Conservation (phyloP, 2,329 filamentous ascomycete species). For the Xylariaceae sp. region DNA sequence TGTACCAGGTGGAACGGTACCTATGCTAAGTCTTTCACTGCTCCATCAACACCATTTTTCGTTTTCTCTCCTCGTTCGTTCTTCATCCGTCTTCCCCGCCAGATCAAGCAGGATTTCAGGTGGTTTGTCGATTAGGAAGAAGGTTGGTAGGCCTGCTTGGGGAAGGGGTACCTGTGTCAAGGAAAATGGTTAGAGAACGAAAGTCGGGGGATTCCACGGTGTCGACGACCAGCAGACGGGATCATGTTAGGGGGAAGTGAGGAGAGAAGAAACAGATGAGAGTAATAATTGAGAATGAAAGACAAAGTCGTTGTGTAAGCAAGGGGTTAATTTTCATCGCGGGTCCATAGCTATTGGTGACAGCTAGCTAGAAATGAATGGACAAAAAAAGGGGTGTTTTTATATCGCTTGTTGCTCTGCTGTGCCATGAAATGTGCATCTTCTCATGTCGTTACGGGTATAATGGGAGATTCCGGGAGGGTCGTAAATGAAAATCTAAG, state of each 20-base stretch:
- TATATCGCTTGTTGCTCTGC: background rate
- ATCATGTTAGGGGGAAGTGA: background rate
- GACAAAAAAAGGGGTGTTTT: constrained; percentile 4
- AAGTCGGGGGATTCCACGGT: background rate
- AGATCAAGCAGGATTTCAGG: constrained; percentile 17
- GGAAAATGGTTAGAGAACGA: constrained; percentile 15
- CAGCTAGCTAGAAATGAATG: constrained; percentile 1
- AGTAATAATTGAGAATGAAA: background rate
- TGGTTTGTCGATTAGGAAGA: constrained; percentile 28
- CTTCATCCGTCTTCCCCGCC: background rate
- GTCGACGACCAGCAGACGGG: background rate
- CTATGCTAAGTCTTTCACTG: constrained; percentile 18
- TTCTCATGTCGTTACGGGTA: background rate
- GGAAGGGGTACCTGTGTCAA: constrained; percentile 64
- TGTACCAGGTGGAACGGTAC: constrained; percentile 23
- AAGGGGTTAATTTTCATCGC: background rate
- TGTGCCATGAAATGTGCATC: background rate
- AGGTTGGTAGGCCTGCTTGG: constrained; percentile 68
- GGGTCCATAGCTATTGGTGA: constrained; percentile 1
- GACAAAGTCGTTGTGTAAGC: constrained; percentile 1
- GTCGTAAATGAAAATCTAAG: background rate
- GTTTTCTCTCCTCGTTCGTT: constrained; percentile 9
- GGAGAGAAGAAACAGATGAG: background rate
- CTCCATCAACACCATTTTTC: constrained; percentile 1
- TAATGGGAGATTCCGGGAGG: background rate